Percentiles rank a stretch among this genome's conserved stretches.
Evolutionary conservation across 2,329 filamentous ascomycete species (phyloP).

Genomic region (Bipolaris zeicola): DNA sequence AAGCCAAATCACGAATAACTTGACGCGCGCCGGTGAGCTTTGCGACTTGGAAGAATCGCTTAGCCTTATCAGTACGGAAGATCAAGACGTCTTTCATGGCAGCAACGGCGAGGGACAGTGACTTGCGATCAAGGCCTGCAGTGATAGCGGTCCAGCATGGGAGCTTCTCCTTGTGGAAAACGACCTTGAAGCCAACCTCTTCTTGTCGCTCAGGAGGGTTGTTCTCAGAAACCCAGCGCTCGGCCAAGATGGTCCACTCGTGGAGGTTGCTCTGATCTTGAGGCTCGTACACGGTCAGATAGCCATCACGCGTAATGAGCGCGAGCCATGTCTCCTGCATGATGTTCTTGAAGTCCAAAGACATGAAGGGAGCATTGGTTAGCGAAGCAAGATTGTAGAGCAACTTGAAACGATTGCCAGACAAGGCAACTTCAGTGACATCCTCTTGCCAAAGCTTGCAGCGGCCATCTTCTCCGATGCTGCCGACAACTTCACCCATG

Average conservation of each 20-base stretch:
- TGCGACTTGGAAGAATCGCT: constrained; percentile 84
- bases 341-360: constrained; percentile 84
- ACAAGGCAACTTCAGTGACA: constrained; percentile 73
- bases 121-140: constrained; percentile 80
- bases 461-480: constrained; percentile 85
- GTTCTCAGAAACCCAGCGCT: constrained; percentile 71
- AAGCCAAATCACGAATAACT: constrained; percentile 85
- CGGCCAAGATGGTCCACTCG: constrained; percentile 76
- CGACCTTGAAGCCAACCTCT: constrained; percentile 83
- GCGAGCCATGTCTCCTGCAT: constrained; percentile 85
- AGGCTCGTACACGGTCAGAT: constrained; percentile 81
- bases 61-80: constrained; percentile 75
- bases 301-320: constrained; percentile 80
- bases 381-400: constrained; percentile 66
- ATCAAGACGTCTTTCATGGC: constrained; percentile 83
- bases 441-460: constrained; percentile 95
- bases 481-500: constrained; percentile 85
- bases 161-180: constrained; percentile 86
- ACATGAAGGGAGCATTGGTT: constrained; percentile 73
- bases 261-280: constrained; percentile 80
- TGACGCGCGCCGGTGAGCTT: constrained; percentile 75
- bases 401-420: constrained; percentile 79
- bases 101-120: constrained; percentile 81
- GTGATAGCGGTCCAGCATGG: constrained; percentile 77
- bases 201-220: constrained; percentile 73